A percentile compares a stretch with the other conserved stretches of the same genome.
phyloP scores from a whole-genome alignment of 768 basidiomycete genomes.

The Lepiota subincarnata region DNA sequence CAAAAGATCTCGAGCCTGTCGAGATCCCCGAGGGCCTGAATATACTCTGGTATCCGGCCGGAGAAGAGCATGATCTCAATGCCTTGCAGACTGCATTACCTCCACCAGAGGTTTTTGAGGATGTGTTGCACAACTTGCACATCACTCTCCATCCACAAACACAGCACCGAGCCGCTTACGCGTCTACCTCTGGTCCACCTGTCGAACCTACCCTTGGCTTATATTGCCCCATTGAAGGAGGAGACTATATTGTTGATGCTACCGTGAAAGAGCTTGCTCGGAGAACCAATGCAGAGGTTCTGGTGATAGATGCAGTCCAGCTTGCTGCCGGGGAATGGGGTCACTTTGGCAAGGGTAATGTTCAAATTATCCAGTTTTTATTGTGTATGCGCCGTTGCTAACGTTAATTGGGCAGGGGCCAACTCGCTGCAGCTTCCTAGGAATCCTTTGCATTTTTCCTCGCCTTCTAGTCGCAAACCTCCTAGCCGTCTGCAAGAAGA shows the following conservation, averaged over 20 bases:
- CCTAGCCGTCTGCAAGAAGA: constrained; percentile 26
- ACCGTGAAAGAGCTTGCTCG: constrained; percentile 77
- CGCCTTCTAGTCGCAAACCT: constrained; percentile 21
- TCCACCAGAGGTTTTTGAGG: constrained; percentile 71
- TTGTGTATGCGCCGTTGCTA: constrained; percentile 3
- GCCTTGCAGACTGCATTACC: constrained; percentile 43
- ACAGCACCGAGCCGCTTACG: constrained; percentile 67
- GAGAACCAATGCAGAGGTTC: constrained; percentile 71
- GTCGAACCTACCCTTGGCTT: constrained; percentile 81
- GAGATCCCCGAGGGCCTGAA: constrained; percentile 54
- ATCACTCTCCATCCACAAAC: constrained; percentile 79
- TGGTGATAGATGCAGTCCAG: constrained; percentile 80
- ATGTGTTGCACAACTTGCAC: constrained; percentile 69
- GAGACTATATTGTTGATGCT: constrained; percentile 75
- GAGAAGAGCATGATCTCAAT: constrained; percentile 29
- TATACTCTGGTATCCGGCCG: constrained; percentile 62
- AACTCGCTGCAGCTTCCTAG: constrained; percentile 60
- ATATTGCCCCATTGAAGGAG: constrained; percentile 84
- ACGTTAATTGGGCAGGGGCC: constrained; percentile 48
- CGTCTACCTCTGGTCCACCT: constrained; percentile 47
- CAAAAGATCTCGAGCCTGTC: constrained; percentile 38
- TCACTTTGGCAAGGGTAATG: constrained; percentile 69
- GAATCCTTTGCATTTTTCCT: constrained; percentile 73
- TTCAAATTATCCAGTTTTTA: constrained; percentile 9
- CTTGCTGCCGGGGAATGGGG: constrained; percentile 89